Percentiles rank a stretch among this genome's conserved stretches.
Conservation (phyloP, 83 land plant genomes). For the Larix sibirica region DNA sequence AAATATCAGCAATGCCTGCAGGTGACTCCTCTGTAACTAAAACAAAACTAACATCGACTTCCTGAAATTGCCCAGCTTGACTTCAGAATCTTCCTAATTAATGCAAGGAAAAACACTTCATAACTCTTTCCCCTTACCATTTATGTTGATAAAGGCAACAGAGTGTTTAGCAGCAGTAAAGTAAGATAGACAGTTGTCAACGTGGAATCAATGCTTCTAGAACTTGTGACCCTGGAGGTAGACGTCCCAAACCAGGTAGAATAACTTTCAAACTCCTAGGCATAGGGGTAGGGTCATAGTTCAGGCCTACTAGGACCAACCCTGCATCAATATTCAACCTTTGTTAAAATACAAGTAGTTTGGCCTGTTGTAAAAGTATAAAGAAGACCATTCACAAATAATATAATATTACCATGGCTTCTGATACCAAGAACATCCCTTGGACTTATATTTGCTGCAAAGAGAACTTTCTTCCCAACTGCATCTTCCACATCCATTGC, state of each 20-base stretch:
- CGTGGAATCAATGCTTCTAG: conserved; percentile 25
- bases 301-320: conserved; percentile 28
- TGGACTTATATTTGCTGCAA: conserved; percentile 35
- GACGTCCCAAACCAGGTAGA: conserved; percentile 37
- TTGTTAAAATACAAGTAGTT: neutral
- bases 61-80: neutral
- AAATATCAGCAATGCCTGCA: too few species aligned
- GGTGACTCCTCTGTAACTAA: too few species aligned
- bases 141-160: neutral
- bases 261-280: conserved; percentile 42
- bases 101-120: neutral
- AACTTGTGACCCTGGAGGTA: conserved; percentile 41
- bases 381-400: neutral
- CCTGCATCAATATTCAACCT: conserved; percentile 25
- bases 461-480: conserved; percentile 38
- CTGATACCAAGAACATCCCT: conserved; percentile 26
- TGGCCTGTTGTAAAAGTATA: neutral
- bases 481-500: conserved; percentile 50
- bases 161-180: neutral
- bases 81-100: neutral
- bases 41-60: neutral
- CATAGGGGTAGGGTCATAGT: conserved; percentile 41
- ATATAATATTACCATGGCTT: conserved; percentile 30
- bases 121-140: neutral
- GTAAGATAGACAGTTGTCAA: neutral